Evolutionary conservation across 2,329 filamentous ascomycete species (phyloP).

Genomic region (Penicillium sp.): DNA sequence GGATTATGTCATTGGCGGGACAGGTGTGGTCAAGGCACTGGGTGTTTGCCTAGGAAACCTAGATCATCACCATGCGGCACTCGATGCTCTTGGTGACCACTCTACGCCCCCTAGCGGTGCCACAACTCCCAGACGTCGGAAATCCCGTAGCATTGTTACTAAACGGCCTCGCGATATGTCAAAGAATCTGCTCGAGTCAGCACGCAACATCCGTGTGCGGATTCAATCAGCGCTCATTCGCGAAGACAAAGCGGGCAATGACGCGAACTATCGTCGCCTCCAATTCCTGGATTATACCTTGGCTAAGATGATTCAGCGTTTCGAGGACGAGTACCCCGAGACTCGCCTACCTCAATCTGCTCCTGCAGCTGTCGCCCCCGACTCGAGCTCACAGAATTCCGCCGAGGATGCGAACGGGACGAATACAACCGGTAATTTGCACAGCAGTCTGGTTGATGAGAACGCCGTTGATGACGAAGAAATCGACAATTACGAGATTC

Average conservation of each 20-base stretch:
- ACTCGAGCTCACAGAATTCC: constrained; percentile 36
- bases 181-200: constrained; percentile 81
- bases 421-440: constrained; percentile 32
- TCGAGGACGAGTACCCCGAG: constrained; percentile 94
- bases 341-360: constrained; percentile 56
- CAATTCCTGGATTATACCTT: constrained; percentile 86
- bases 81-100: constrained; percentile 32
- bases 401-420: constrained; percentile 28
- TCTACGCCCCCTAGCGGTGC: constrained; percentile 51
- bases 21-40: constrained; percentile 90
- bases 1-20: constrained; percentile 94
- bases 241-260: constrained; percentile 68
- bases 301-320: constrained; percentile 86
- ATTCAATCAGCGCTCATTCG: constrained; percentile 80
- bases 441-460: constrained; percentile 30
- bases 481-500: constrained; percentile 42
- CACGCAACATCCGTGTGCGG: constrained; percentile 79
- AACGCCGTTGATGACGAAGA: constrained; percentile 42
- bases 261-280: constrained; percentile 77
- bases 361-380: constrained; percentile 18
- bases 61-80: constrained; percentile 50
- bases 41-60: constrained; percentile 86
- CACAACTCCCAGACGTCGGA: constrained; percentile 54
- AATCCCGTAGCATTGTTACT: constrained; percentile 49
- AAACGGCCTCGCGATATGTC: constrained; percentile 86